Evolutionary conservation across 2,329 filamentous ascomycete species (phyloP).

Genomic region (Kalaharituber pfeilii): DNA sequence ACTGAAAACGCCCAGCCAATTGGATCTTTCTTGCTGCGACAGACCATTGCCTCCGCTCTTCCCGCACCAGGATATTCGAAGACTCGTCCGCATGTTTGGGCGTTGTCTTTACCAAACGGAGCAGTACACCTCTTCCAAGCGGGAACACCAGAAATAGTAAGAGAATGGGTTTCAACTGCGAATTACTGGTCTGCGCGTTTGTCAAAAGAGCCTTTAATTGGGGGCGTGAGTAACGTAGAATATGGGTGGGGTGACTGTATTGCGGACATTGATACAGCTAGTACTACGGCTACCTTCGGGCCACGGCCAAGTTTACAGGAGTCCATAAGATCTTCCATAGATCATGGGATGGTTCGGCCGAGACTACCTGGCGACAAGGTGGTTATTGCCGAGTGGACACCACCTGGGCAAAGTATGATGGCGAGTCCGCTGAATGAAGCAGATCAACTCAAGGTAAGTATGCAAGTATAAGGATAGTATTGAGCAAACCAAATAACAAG

Average conservation of each 20-base stretch:
- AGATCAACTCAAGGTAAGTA: constrained; percentile 45
- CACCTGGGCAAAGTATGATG: constrained; percentile 79
- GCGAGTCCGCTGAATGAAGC: constrained; percentile 59
- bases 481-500: background rate
- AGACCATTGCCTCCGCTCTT: constrained; percentile 78
- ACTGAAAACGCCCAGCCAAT: constrained; percentile 87
- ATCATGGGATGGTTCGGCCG: constrained; percentile 43
- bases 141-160: constrained; percentile 82
- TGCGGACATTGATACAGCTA: constrained; percentile 28
- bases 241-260: constrained; percentile 88
- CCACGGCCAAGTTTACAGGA: constrained; percentile 22
- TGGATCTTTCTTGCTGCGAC: constrained; percentile 70
- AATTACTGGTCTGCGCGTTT: constrained; percentile 97
- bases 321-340: constrained; percentile 36
- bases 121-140: constrained; percentile 98
- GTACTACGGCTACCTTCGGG: constrained; percentile 19
- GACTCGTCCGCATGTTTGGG: constrained; percentile 79
- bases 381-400: constrained; percentile 70
- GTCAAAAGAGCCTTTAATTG: constrained; percentile 80
- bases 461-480: background rate
- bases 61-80: constrained; percentile 89
- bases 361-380: constrained; percentile 73
- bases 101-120: constrained; percentile 74
- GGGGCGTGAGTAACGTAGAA: constrained; percentile 90
- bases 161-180: constrained; percentile 81